Percentiles rank a stretch among this genome's conserved stretches.
phyloP scores from a whole-genome alignment of 23 red algal genomes.

The Agarophyton chilense region DNA sequence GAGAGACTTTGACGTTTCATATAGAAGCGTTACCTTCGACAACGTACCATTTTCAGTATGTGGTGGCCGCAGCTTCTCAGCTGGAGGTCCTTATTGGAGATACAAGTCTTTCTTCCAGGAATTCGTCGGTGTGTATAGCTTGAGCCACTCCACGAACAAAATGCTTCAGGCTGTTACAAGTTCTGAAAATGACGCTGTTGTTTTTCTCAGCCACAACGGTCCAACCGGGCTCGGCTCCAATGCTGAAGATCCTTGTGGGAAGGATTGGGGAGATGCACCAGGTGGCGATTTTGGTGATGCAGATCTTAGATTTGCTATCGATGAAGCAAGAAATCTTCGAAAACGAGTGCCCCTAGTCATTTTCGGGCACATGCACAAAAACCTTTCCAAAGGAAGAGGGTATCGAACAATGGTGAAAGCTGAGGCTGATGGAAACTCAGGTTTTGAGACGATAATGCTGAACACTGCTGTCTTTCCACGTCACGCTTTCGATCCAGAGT shows the following conservation, averaged over 20 bases:
- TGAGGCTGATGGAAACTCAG: conserved; percentile 45
- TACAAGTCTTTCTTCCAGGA: conserved; percentile 67
- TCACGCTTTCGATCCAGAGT: conserved; percentile 11
- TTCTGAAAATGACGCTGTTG: conserved; percentile 19
- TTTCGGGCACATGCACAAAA: conserved; percentile 94
- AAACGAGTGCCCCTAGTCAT: conserved; percentile 76
- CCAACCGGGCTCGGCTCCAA: conserved; percentile 70
- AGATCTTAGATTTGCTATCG: conserved; percentile 63
- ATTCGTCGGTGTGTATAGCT: conserved; percentile 58
- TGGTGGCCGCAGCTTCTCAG: conserved; percentile 76
- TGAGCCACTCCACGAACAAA: conserved; percentile 53
- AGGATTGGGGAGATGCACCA: conserved; percentile 69
- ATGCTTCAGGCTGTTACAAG: conserved; percentile 45
- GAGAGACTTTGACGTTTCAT: conserved; percentile 50
- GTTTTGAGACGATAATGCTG: conserved; percentile 65
- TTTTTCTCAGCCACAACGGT: conserved; percentile 84
- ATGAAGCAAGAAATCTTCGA: conserved; percentile 37
- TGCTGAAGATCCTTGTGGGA: conserved; percentile 69
- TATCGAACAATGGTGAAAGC: conserved; percentile 57
- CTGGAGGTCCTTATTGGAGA: conserved; percentile 86
- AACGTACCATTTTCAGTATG: conserved; percentile 52
- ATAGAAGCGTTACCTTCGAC: conserved; percentile 17
- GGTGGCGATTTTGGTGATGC: conserved; percentile 89
- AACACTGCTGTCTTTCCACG: conserved; percentile 74
- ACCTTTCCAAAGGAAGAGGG: conserved; percentile 17